A percentile compares a stretch with the other conserved stretches of the same genome.
These are phyloP conservation scores for Paramyrothecium sp. DNA, from an alignment of 2,329 filamentous ascomycete genomes.

Conservation along the genomic window DNA sequence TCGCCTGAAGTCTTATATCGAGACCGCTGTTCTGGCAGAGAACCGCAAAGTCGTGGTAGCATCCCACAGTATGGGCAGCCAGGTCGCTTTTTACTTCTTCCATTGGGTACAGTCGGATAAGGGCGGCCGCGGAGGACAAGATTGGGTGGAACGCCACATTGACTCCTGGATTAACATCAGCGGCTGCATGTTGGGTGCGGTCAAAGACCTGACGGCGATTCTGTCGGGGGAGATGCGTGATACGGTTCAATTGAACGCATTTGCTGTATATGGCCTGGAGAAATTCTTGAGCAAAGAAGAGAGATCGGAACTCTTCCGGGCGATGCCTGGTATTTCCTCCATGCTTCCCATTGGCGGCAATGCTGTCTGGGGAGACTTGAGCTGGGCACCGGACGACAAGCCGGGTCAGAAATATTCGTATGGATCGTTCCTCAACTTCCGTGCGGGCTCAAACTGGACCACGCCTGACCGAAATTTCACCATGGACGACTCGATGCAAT, in stretches of 20 bases:
- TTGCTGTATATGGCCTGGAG: conserved; percentile 94
- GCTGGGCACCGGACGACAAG: conserved; percentile 84
- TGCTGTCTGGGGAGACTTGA: conserved; percentile 88
- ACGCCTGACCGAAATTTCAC: conserved; percentile 75
- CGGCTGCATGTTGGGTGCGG: conserved; percentile 93
- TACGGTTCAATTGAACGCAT: conserved; percentile 92
- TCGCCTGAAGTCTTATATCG: conserved; percentile 84
- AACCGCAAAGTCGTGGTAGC: conserved; percentile 80
- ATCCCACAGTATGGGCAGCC: conserved; percentile 97
- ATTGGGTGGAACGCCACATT: conserved; percentile 87
- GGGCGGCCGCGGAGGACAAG: conserved; percentile 76
- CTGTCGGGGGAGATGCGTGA: conserved; percentile 98
- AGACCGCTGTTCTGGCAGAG: conserved; percentile 72
- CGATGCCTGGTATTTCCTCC: conserved; percentile 93
- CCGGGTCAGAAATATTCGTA: conserved; percentile 71
- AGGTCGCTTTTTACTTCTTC: conserved; percentile 84
- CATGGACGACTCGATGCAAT: conserved; percentile 71
- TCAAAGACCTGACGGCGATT: conserved; percentile 87
- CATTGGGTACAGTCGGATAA: conserved; percentile 76
- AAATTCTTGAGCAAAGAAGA: conserved; percentile 92
- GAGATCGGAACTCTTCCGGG: conserved; percentile 88
- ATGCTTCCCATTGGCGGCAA: conserved; percentile 96
- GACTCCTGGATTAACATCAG: conserved; percentile 98
- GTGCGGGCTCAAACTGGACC: conserved; percentile 60
- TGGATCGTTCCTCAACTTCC: conserved; percentile 85